Evolutionary conservation across 2,329 filamentous ascomycete species (phyloP).

Genomic region (Penicillium hesseltinei): DNA sequence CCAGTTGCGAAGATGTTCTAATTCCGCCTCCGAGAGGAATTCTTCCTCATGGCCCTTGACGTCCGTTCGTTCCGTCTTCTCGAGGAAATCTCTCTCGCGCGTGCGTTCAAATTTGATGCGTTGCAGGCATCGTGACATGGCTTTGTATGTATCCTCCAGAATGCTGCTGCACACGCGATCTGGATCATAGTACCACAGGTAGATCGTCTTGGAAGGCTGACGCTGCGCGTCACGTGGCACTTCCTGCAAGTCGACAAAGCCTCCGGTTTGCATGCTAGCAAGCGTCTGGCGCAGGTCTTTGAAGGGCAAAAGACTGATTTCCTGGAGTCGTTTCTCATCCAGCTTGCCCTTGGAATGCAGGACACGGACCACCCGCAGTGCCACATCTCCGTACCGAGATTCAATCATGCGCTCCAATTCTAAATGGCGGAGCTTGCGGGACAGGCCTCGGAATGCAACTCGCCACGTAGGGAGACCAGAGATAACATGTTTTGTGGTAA

Average conservation of each 20-base stretch:
- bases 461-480: constrained; percentile 71
- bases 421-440: constrained; percentile 67
- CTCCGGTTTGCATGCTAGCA: constrained; percentile 78
- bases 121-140: constrained; percentile 81
- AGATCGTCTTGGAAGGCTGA: constrained; percentile 78
- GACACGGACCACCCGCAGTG: constrained; percentile 80
- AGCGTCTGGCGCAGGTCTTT: constrained; percentile 82
- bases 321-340: constrained; percentile 87
- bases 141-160: constrained; percentile 81
- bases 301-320: constrained; percentile 77
- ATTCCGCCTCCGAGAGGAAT: constrained; percentile 71
- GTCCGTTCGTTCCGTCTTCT: constrained; percentile 80
- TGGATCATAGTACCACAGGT: constrained; percentile 86
- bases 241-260: constrained; percentile 89
- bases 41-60: constrained; percentile 81
- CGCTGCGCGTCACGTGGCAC: constrained; percentile 84
- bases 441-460: constrained; percentile 74
- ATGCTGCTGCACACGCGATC: constrained; percentile 68
- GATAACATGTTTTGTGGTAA: constrained; percentile 36
- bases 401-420: constrained; percentile 82
- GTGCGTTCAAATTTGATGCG: constrained; percentile 73
- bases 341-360: constrained; percentile 83
- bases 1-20: constrained; percentile 65
- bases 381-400: constrained; percentile 71
- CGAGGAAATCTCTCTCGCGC: constrained; percentile 68